Evolutionary conservation across 768 basidiomycete species (phyloP).

Genomic region (Termitomyces sp.): DNA sequence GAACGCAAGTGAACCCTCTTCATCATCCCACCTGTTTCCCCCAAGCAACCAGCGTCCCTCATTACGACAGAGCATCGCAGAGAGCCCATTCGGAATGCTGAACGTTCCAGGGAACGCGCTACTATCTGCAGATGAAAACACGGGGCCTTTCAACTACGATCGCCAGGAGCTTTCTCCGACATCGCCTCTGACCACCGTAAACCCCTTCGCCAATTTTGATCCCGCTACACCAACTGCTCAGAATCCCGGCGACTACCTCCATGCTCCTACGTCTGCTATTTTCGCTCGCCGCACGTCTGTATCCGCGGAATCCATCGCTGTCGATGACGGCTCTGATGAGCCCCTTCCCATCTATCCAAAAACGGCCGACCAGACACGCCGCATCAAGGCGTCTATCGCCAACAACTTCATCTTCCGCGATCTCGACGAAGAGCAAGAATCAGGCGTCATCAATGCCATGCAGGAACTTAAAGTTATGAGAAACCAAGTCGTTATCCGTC

Average conservation of each 20-base stretch:
- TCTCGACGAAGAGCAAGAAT: conserved; percentile 94
- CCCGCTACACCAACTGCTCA: conserved; percentile 41
- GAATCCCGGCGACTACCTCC: conserved; percentile 62
- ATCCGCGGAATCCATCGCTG: conserved; percentile 92
- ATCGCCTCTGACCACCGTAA: conserved; percentile 50
- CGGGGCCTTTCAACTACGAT: conserved; percentile 59
- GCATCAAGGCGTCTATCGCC: conserved; percentile 84
- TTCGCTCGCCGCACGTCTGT: conserved; percentile 92
- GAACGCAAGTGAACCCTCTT: conserved; percentile 25
- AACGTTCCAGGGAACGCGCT: conserved; percentile 82
- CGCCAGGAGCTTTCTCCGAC: conserved; percentile 58
- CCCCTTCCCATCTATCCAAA: conserved; percentile 77
- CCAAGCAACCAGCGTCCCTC: conserved; percentile 45
- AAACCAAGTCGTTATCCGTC: conserved; percentile 90
- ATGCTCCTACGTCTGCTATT: conserved; percentile 69
- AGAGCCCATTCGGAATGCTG: conserved; percentile 74
- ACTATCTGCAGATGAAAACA: conserved; percentile 47
- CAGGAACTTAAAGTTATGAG: conserved; percentile 70
- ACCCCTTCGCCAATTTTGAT: conserved; percentile 54
- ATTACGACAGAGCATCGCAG: conserved; percentile 48
- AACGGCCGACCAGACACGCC: conserved; percentile 74
- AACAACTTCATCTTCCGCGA: conserved; percentile 95
- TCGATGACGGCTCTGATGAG: conserved; percentile 63
- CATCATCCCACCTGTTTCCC: conserved; percentile 55
- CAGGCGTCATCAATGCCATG: conserved; percentile 93